These are phyloP conservation scores for Raffaelea arxii DNA, from an alignment of 2,329 filamentous ascomycete species.

Conservation along the genomic window DNA sequence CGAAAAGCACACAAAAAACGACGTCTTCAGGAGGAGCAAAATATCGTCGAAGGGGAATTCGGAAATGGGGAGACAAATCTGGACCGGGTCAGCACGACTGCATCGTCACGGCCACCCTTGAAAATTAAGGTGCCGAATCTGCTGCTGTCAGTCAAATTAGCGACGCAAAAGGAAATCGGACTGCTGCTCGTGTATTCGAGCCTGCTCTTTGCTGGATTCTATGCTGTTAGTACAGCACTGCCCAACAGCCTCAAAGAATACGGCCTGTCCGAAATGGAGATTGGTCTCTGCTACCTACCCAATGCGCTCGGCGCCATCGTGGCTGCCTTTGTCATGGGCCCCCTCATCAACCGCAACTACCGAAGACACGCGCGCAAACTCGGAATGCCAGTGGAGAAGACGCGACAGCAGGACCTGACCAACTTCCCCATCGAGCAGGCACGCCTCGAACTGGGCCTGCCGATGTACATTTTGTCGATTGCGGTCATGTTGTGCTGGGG, in stretches of 20 bases:
- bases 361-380: conserved; percentile 45
- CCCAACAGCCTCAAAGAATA: conserved; percentile 39
- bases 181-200: conserved; percentile 34
- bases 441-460: conserved; percentile 37
- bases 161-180: conserved; percentile 70
- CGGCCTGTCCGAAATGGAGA: conserved; percentile 43
- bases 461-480: conserved; percentile 39
- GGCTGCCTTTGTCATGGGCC: conserved; percentile 37
- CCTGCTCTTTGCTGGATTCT: conserved; percentile 40
- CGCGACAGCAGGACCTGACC: conserved; percentile 37
- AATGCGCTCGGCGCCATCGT: conserved; percentile 38
- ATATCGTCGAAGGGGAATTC: background rate
- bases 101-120: conserved; percentile 7
- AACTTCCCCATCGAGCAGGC: conserved; percentile 42
- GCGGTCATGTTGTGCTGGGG: conserved; percentile 39
- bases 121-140: conserved; percentile 48
- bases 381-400: conserved; percentile 42
- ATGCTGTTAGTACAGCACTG: conserved; percentile 35
- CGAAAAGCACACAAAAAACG: background rate
- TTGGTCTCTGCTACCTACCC: conserved; percentile 45
- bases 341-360: conserved; percentile 58
- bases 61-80: too few relatives aligned
- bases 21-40: background rate
- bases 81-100: background rate
- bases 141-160: conserved; percentile 69